Conservation (phyloP, 257 asterid species). For the Petunia secreta region DNA sequence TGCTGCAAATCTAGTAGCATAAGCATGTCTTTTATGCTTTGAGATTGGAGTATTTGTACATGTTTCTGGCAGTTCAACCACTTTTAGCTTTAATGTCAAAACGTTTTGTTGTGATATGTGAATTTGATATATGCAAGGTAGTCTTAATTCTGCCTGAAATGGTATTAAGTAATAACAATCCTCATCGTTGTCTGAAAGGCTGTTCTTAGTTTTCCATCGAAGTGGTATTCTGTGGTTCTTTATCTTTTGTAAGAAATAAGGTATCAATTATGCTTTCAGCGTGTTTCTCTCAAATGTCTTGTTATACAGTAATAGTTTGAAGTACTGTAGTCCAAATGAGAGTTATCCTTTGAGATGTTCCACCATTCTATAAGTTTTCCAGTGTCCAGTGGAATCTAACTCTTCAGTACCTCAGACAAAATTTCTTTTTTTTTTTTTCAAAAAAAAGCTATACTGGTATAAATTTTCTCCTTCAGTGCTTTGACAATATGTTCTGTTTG, state of each 20-base stretch:
- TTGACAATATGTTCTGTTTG: constrained; percentile 7
- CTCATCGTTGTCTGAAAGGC: not conserved
- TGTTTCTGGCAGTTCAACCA: not conserved
- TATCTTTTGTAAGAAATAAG: not conserved
- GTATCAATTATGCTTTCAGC: not conserved
- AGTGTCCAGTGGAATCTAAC: not conserved
- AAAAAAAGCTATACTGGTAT: not conserved
- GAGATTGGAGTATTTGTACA: not conserved
- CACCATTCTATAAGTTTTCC: not conserved
- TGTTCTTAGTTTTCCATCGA: too few species aligned
- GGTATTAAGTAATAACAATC: not conserved
- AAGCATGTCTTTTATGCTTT: constrained; percentile 9
- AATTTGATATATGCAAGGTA: not conserved
- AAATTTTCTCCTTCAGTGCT: not conserved
- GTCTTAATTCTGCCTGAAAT: not conserved
- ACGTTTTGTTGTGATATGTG: not conserved
- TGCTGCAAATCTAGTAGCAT: not conserved
- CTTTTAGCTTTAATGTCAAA: not conserved
- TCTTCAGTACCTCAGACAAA: not conserved
- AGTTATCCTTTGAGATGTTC: not conserved
- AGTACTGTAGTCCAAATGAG: not conserved
- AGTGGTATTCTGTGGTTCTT: not conserved
- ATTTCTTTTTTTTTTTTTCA: not conserved
- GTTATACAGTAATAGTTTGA: not conserved
- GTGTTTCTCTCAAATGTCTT: not conserved